A percentile compares a stretch with the other conserved stretches of the same genome.
phyloP scores from a whole-genome alignment of 331 rosid species.

The Cucumis variabilis region DNA sequence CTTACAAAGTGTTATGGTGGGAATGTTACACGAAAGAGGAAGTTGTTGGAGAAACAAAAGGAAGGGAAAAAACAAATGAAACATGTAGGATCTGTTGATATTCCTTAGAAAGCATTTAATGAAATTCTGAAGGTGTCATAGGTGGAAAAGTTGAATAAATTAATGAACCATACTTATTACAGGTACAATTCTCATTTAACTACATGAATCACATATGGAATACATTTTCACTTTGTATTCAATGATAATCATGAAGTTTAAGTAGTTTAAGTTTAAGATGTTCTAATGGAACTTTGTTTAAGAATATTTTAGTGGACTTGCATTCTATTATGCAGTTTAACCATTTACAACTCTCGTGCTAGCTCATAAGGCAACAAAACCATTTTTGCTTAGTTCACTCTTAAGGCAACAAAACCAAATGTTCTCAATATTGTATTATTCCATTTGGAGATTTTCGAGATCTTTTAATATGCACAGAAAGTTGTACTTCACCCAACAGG shows the following conservation, averaged over 20 bases:
- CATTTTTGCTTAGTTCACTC: too few relatives aligned
- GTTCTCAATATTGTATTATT: too few relatives aligned
- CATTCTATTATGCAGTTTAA: slow-evolving; percentile 7
- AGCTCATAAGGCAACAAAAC: too few relatives aligned
- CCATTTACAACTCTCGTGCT: not conserved
- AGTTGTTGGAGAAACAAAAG: slow-evolving; percentile 94
- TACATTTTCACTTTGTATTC: not conserved
- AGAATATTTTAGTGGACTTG: not conserved
- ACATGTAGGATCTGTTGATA: slow-evolving; percentile 89
- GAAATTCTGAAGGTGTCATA: slow-evolving; percentile 87
- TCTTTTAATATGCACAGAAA: too few relatives aligned
- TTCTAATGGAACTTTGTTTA: not conserved
- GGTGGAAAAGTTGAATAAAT: not conserved
- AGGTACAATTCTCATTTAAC: slow-evolving; percentile 22
- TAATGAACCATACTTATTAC: not conserved
- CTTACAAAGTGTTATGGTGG: slow-evolving; percentile 98
- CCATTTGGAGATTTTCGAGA: too few relatives aligned
- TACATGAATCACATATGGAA: not conserved
- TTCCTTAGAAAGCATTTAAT: slow-evolving; percentile 96
- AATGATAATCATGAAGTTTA: not conserved
- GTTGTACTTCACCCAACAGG: too few relatives aligned
- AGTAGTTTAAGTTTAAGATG: too few relatives aligned
- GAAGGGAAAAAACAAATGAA: slow-evolving; percentile 99
- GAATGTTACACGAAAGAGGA: slow-evolving; percentile 80
- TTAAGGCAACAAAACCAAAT: too few relatives aligned